These are phyloP conservation scores for Cardamine resedifolia DNA, from an alignment of 345 rosid genomes.

Conservation along the genomic window DNA sequence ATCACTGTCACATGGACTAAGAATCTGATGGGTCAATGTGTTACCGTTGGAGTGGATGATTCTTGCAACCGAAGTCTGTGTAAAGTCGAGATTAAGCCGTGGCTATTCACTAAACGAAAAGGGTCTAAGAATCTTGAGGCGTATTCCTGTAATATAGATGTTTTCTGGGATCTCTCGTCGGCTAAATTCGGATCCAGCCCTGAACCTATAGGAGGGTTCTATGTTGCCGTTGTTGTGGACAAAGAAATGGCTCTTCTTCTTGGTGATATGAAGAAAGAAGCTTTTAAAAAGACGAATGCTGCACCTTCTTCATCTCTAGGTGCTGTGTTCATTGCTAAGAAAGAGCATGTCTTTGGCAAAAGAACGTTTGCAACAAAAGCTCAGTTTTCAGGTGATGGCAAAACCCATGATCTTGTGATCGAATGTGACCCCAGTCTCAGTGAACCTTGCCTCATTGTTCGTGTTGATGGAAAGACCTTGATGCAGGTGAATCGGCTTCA, in stretches of 20 bases:
- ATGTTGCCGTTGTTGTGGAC: constrained; percentile 70
- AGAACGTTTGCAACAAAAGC: constrained; percentile 67
- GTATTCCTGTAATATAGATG: constrained; percentile 59
- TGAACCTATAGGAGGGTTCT: constrained; percentile 83
- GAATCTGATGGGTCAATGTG: constrained; percentile 90
- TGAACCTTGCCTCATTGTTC: constrained; percentile 73
- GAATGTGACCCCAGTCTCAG: constrained; percentile 57
- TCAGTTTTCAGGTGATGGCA: constrained; percentile 64
- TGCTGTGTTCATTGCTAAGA: constrained; percentile 66
- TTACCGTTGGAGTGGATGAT: constrained; percentile 72
- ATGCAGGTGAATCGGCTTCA: constrained; percentile 76
- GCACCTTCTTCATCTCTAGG: constrained; percentile 40
- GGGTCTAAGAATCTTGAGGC: constrained; percentile 87
- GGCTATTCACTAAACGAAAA: constrained; percentile 89
- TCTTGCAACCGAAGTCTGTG: constrained; percentile 73
- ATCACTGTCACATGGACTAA: constrained; percentile 85
- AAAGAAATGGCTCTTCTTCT: constrained; percentile 76
- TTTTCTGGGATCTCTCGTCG: constrained; percentile 83
- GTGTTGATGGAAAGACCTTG: constrained; percentile 69
- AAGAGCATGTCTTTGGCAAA: constrained; percentile 82
- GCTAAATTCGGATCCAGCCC: constrained; percentile 90
- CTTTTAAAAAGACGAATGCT: constrained; percentile 66
- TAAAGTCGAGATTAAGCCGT: constrained; percentile 90
- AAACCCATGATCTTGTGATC: constrained; percentile 62
- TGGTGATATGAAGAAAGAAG: constrained; percentile 91